phyloP scores from a whole-genome alignment of 768 basidiomycete species.

The Clathrus columnatus region DNA sequence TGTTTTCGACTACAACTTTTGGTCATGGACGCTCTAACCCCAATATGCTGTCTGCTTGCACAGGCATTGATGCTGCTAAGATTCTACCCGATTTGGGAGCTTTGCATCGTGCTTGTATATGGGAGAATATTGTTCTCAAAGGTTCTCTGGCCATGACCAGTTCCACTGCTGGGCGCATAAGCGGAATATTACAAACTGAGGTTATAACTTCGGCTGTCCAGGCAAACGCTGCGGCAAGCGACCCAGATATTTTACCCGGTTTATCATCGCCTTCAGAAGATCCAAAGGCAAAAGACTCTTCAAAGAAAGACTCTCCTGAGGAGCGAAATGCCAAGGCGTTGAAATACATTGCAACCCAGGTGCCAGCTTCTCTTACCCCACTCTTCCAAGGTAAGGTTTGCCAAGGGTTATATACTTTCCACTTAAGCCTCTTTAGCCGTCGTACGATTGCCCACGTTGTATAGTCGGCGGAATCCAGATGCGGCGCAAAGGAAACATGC shows the following conservation, averaged over 20 bases:
- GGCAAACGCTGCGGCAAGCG: not conserved
- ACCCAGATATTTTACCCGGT: not conserved
- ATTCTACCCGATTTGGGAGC: constrained; percentile 66
- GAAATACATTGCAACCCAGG: constrained; percentile 69
- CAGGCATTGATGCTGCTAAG: constrained; percentile 50
- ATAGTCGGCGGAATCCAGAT: constrained; percentile 72
- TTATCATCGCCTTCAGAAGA: constrained; percentile 22
- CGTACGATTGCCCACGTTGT: constrained; percentile 64
- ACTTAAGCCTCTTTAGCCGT: constrained; percentile 42
- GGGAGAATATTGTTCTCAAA: constrained; percentile 81
- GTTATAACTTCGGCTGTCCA: not conserved
- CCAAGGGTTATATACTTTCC: not conserved
- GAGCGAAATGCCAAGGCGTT: constrained; percentile 68
- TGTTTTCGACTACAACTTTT: constrained; percentile 77
- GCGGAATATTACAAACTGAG: constrained; percentile 2
- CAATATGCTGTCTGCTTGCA: constrained; percentile 64
- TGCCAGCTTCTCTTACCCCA: constrained; percentile 66
- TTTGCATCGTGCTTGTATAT: constrained; percentile 73
- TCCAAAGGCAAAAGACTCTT: constrained; percentile 13
- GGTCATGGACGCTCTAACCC: constrained; percentile 72
- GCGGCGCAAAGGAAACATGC: constrained; percentile 70
- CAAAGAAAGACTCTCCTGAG: constrained; percentile 31
- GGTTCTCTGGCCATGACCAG: constrained; percentile 44
- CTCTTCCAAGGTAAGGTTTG: constrained; percentile 77
- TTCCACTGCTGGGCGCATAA: constrained; percentile 19